Conservation (phyloP, 176 grass and related monocot genomes). For the Lolium rigidum region DNA sequence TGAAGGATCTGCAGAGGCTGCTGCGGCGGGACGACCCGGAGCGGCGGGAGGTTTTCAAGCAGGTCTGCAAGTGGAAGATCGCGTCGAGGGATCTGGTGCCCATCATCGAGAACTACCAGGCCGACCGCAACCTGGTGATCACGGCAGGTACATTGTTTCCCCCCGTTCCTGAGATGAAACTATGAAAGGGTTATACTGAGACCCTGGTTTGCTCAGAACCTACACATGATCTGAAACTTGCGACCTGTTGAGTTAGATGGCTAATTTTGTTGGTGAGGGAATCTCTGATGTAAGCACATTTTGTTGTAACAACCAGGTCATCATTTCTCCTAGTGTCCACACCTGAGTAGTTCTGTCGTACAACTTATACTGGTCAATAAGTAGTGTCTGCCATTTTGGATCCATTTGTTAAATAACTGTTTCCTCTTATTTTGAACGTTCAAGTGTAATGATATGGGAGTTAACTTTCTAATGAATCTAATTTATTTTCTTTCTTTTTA, state of each 20-base stretch:
- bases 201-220: neutral
- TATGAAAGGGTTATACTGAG: neutral
- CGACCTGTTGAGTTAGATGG: neutral
- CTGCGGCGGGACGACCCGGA: constrained; percentile 79
- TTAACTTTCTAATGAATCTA: neutral
- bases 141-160: constrained; percentile 52
- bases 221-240: neutral
- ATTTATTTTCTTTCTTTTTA: no score
- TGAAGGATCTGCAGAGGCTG: constrained; percentile 85
- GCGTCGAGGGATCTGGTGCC: constrained; percentile 79
- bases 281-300: neutral
- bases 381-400: neutral
- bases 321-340: neutral
- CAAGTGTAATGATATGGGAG: neutral
- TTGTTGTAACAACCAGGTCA: neutral
- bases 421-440: neutral
- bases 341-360: neutral
- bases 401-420: neutral
- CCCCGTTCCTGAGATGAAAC: neutral
- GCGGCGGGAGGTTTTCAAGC: constrained; percentile 80
- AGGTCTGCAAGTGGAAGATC: constrained; percentile 89
- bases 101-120: constrained; percentile 83
- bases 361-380: constrained; percentile 13
- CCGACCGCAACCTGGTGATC: constrained; percentile 73
- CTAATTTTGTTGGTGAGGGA: neutral